phyloP scores from a whole-genome alignment of 345 rosid species.

The Mangifera indica region DNA sequence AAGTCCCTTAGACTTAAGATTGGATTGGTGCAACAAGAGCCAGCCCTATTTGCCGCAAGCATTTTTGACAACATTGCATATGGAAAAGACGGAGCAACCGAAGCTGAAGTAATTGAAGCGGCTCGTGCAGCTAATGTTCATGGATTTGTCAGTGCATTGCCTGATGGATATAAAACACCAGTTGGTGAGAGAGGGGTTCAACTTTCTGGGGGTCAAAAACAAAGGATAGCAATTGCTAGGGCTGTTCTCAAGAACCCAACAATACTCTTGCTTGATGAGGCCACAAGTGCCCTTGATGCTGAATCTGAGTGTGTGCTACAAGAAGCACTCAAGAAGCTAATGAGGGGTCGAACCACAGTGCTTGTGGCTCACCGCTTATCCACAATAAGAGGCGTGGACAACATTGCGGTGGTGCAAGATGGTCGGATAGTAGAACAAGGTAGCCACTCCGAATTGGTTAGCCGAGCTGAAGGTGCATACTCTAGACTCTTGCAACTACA shows the following conservation, averaged over 20 bases:
- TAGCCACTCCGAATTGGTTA: conserved; percentile 74
- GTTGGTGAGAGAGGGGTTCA: conserved; percentile 99
- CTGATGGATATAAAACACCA: conserved; percentile 87
- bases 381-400: conserved; percentile 89
- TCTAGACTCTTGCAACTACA: conserved; percentile 91
- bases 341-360: conserved; percentile 95
- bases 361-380: conserved; percentile 93
- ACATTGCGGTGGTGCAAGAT: conserved; percentile 89
- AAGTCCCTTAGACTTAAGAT: conserved; percentile 85
- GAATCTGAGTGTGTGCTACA: conserved; percentile 96
- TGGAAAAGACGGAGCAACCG: conserved; percentile 89
- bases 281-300: conserved; percentile 96
- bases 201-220: conserved; percentile 96
- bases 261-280: conserved; percentile 86
- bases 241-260: conserved; percentile 96
- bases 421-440: conserved; percentile 94
- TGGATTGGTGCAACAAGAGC: conserved; percentile 97
- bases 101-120: conserved; percentile 88
- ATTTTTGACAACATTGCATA: conserved; percentile 94
- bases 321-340: conserved; percentile 90
- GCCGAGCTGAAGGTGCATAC: conserved; percentile 84
- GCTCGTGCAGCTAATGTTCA: conserved; percentile 94
- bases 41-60: conserved; percentile 86
- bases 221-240: conserved; percentile 95
- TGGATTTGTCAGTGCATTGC: conserved; percentile 85